Conservation (phyloP, 2,329 filamentous ascomycete genomes). For the Dendrostoma leiphaemia region DNA sequence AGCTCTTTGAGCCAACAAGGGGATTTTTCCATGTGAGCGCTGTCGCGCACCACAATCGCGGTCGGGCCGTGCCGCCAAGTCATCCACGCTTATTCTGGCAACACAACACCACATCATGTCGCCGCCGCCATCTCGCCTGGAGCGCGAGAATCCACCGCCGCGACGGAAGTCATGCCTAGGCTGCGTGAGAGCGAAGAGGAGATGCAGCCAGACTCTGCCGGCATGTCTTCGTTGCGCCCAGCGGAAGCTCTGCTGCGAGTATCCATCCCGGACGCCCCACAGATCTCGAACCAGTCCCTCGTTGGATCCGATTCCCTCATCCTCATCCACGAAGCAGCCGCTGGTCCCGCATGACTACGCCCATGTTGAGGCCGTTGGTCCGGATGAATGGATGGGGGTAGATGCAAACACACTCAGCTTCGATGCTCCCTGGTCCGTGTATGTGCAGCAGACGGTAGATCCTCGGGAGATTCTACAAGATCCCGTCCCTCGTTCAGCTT, state of each 20-base stretch:
- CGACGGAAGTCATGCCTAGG: conserved; percentile 55
- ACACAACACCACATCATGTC: conserved; percentile 10
- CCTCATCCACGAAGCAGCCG: neutral
- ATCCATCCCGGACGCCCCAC: conserved; percentile 29
- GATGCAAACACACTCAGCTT: neutral
- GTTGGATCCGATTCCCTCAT: neutral
- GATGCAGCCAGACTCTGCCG: conserved; percentile 51
- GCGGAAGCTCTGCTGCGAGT: conserved; percentile 46
- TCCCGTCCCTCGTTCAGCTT: neutral
- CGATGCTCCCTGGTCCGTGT: neutral
- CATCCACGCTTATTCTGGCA: conserved; percentile 1
- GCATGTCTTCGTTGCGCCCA: conserved; percentile 51
- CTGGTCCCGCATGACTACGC: neutral
- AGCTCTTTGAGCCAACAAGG: too few species aligned
- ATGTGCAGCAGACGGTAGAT: neutral
- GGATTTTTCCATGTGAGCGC: too few species aligned
- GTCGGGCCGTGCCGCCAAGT: neutral
- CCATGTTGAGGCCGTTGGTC: neutral
- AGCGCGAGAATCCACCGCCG: conserved; percentile 43
- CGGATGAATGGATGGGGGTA: neutral
- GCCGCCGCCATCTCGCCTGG: conserved; percentile 24
- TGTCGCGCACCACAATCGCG: too few species aligned
- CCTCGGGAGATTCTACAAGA: neutral
- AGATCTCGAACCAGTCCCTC: neutral
- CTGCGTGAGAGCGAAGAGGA: conserved; percentile 56